Evolutionary conservation across 352 stramenopile species (phyloP).

Genomic region (Phytophthora podocarpi): DNA sequence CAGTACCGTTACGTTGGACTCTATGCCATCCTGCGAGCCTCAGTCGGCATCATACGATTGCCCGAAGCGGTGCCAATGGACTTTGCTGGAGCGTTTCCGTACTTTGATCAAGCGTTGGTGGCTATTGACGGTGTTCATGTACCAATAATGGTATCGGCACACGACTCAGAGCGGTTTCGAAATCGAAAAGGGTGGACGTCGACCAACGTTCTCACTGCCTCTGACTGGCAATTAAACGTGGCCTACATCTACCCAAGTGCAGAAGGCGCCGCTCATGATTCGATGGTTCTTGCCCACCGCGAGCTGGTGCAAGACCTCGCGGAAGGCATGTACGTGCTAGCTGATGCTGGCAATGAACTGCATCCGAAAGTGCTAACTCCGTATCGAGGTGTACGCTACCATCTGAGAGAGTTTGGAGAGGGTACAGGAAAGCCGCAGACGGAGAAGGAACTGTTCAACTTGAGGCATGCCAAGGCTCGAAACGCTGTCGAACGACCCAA

Average conservation of each 20-base stretch:
- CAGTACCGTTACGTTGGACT: conserved; percentile 1
- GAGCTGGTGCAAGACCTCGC: neutral
- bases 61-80: neutral
- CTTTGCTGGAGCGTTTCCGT: neutral
- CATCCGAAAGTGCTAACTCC: conserved; percentile 4
- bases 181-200: conserved; percentile 9
- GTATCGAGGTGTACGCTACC: conserved; percentile 1
- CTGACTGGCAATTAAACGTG: conserved; percentile 1
- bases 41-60: neutral
- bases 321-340: neutral
- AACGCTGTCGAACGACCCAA: conserved; percentile 10
- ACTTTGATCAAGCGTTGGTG: conserved; percentile 8
- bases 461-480: neutral
- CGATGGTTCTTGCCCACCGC: conserved; percentile 1
- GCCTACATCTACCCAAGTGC: conserved; percentile 1
- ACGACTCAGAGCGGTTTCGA: neutral
- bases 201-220: conserved; percentile 8
- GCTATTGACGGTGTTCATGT: conserved; percentile 17
- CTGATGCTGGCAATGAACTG: conserved; percentile 6
- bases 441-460: conserved; percentile 10
- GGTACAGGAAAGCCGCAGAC: neutral
- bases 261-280: conserved; percentile 10
- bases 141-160: neutral
- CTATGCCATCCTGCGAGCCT: neutral
- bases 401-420: conserved; percentile 2